These are phyloP conservation scores for Madurella fahalii DNA, from an alignment of 2,329 filamentous ascomycete species.

Conservation along the genomic window DNA sequence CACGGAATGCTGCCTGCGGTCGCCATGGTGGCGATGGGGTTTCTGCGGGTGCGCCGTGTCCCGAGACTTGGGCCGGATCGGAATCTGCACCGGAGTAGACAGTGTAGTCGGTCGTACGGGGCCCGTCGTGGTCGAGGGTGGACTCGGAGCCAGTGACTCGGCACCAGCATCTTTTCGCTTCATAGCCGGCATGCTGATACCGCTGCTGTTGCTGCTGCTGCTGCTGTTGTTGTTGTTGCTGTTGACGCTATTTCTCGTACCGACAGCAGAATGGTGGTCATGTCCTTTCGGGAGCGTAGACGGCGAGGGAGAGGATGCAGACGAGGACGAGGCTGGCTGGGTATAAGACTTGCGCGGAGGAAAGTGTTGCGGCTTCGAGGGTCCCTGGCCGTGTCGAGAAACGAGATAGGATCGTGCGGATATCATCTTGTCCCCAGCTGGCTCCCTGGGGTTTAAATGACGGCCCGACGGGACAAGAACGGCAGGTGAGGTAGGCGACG, in stretches of 20 bases:
- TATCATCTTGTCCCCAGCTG: constrained; percentile 33
- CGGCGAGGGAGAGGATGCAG: constrained; percentile 10
- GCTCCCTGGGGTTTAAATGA: constrained; percentile 21
- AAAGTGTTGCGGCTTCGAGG: neutral
- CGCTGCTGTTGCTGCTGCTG: constrained; percentile 18
- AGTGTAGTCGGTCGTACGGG: constrained; percentile 36
- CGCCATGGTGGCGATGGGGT: constrained; percentile 36
- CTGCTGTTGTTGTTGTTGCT: no score
- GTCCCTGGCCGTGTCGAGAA: constrained; percentile 27
- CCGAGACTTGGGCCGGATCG: constrained; percentile 39
- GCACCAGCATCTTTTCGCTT: constrained; percentile 28
- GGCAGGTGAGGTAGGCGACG: constrained; percentile 10
- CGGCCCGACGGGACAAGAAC: neutral
- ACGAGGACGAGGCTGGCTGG: constrained; percentile 14
- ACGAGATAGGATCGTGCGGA: constrained; percentile 39
- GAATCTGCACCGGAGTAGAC: constrained; percentile 54
- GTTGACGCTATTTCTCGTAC: constrained; percentile 20
- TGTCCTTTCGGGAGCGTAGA: constrained; percentile 26
- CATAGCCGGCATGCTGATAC: constrained; percentile 25
- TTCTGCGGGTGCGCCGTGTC: constrained; percentile 34
- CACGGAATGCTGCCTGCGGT: constrained; percentile 33
- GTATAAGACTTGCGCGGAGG: constrained; percentile 12
- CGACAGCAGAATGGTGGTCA: constrained; percentile 26
- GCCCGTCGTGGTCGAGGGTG: constrained; percentile 30
- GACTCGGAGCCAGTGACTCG: constrained; percentile 23